Evolutionary conservation across 2,329 filamentous ascomycete genomes (phyloP), one percentile per base, ranked within the genome.

Genomic region (Aspergillus bombycis): DNA sequence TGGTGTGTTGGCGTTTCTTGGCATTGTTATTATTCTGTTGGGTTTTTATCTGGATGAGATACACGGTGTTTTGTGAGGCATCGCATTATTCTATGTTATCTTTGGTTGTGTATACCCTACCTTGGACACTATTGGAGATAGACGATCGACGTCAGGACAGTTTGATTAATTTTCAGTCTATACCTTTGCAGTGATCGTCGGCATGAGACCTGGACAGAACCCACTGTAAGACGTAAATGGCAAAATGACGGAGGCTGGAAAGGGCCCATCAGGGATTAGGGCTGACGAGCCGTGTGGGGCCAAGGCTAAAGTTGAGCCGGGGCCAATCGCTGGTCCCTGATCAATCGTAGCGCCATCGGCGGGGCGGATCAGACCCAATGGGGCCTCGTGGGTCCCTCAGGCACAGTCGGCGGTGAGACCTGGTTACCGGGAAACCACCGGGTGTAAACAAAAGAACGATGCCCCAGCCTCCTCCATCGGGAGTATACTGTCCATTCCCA

Each of bases 371-470:
- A 28, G 23, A 21, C 63, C 64, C 1, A 48, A 68, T 69, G 5
- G 9, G 38, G 62, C 19, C 38, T 67, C 70, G 68, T 12, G 50
- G 14, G 21, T 28, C n/a, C 12, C 30, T 48, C 46, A n/a, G 61
- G 52, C 58, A 45, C 1, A 34, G 74, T 62, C 71, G 71, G 77
- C 76, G 76, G 77, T 76, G 58, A 58, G 50, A 1, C 0, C 0
- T 59, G 63, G 78, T 80, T 79, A 69, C 77, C 75, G 61, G 66
- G 74, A 71, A 75, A 77, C 74, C 68, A 61, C 36, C 32, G 61
- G 26, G 30, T 46, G 78, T 80, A 79, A 80, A 80, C 78, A 80
- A 77, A 72, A 63, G 66, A 58, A 58, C 66, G 73, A 76, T 79
- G 75, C 76, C 78, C 78, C 78, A 80, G 77, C 78, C 78, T 77